phyloP scores from a whole-genome alignment of 1,284 basidiomycete genomes.

The Leccinum pachyderme region DNA sequence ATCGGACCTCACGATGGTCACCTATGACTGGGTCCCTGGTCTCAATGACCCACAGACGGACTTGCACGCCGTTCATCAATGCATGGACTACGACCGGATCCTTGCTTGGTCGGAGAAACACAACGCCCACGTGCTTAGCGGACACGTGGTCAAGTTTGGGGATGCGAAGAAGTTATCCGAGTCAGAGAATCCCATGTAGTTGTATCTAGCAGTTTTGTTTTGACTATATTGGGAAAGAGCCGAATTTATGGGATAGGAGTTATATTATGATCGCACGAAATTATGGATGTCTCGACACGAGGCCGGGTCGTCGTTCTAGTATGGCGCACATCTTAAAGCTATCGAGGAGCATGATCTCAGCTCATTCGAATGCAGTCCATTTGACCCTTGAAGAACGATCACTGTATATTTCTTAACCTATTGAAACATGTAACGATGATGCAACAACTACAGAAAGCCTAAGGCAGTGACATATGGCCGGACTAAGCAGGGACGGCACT shows the following conservation, averaged over 20 bases:
- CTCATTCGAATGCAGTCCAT: too few species aligned
- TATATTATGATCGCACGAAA: neutral
- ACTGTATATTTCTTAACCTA: too few species aligned
- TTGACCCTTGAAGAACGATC: too few species aligned
- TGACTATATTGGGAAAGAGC: neutral
- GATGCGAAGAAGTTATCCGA: neutral
- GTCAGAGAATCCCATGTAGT: neutral
- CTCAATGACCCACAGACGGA: neutral
- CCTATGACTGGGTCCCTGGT: neutral
- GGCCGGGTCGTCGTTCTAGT: neutral
- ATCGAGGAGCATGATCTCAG: too few species aligned
- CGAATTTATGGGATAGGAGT: neutral
- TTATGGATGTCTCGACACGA: neutral
- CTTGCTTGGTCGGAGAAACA: neutral
- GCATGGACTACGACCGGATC: slow-evolving; percentile 1
- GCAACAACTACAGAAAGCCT: too few species aligned
- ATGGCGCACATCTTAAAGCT: neutral
- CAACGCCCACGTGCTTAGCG: neutral
- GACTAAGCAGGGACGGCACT: neutral
- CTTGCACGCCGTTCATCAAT: neutral
- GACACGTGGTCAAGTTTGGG: neutral
- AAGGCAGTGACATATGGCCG: neutral
- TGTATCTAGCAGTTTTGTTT: neutral
- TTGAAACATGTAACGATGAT: too few species aligned
- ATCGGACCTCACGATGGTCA: slow-evolving; percentile 1